These are phyloP conservation scores for Multifurca ochricompacta DNA, from an alignment of 768 basidiomycete species.

Conservation along the genomic window DNA sequence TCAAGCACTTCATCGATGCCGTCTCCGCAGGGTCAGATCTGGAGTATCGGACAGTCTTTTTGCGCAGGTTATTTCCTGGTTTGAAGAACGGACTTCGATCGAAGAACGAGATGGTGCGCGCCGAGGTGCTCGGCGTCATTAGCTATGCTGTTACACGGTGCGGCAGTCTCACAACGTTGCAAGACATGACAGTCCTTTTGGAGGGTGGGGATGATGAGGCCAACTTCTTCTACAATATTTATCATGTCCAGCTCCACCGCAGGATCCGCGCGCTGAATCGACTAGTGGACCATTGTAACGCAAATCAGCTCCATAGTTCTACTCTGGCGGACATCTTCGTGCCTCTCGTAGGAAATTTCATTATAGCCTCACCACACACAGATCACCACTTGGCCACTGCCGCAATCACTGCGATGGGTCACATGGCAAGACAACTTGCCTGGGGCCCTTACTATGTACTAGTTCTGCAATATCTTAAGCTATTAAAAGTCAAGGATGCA, in stretches of 20 bases:
- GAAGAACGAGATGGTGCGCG: slow-evolving; percentile 78
- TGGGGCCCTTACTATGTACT: slow-evolving; percentile 82
- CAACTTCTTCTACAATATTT: slow-evolving; percentile 93
- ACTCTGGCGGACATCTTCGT: slow-evolving; percentile 78
- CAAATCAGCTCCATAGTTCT: slow-evolving; percentile 55
- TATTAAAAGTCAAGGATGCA: slow-evolving; percentile 56
- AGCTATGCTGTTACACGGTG: slow-evolving; percentile 66
- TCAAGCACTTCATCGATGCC: slow-evolving; percentile 71
- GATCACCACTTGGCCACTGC: slow-evolving; percentile 90
- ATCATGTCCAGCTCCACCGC: slow-evolving; percentile 88
- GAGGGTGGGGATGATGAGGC: slow-evolving; percentile 89
- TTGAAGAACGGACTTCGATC: slow-evolving; percentile 74
- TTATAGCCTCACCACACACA: slow-evolving; percentile 48
- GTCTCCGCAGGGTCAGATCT: slow-evolving; percentile 36
- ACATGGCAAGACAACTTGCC: slow-evolving; percentile 62
- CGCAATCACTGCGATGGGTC: slow-evolving; percentile 72
- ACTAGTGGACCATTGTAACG: slow-evolving; percentile 69
- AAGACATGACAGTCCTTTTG: slow-evolving; percentile 75
- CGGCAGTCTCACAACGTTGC: slow-evolving; percentile 46
- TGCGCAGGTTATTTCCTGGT: slow-evolving; percentile 62
- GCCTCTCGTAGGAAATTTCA: slow-evolving; percentile 78
- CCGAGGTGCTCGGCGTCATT: slow-evolving; percentile 74
- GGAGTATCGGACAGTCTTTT: slow-evolving; percentile 49
- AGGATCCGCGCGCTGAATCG: slow-evolving; percentile 79
- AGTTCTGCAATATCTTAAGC: slow-evolving; percentile 73